Base-by-base conservation (phyloP, 805 yeast species). In the Candida adriatica region DNA sequence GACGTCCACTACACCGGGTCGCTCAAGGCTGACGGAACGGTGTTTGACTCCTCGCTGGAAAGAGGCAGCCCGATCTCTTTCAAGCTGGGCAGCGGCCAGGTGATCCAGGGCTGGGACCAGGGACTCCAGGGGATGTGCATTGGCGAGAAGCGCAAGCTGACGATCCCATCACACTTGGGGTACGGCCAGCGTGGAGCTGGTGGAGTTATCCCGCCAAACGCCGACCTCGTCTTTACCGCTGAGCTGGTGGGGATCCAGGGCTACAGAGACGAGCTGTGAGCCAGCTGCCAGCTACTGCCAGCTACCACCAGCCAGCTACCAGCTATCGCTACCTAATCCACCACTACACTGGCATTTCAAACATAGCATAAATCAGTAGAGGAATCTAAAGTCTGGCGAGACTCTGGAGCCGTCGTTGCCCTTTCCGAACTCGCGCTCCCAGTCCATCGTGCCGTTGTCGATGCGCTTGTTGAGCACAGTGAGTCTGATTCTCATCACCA, bases 81-180 rank as follows among this genome's bases (percentile, higher is more conserved):
- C 58, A 58, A 58, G n/a, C 60, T 88, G 33, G 96, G 96, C 25
- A 55, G 58, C 16, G 88, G 94, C 5, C 79, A 72, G 48, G 96
- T 87, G 19, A 87, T 87, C 51, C 51, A 66, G 38, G 96, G 96
- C 37, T 87, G 96, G 96, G 96, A 87, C 42, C 74, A 79, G 58
- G 96, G 96, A 25, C 61, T 86, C 30, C 64, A 23, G 76, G 80
- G 61, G 29, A 46, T 47, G 94, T 87, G 96, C 59, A 64, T 84
- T 55, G 95, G 95, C 27, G 96, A 87, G 57, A 67, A 78, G 61
- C 72, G 96, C 53, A 78, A 70, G 45, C 64, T 87, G 46, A 71
- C 75, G 18, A 84, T 88, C 51, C 95, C 96, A 28, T 70, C 94
- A 6, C 66, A 69, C 19, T 56, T 85, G 44, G 96, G 73, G 6